These are phyloP conservation scores for Parastagonospora avenae DNA, from an alignment of 2,329 filamentous ascomycete species.

Conservation along the genomic window DNA sequence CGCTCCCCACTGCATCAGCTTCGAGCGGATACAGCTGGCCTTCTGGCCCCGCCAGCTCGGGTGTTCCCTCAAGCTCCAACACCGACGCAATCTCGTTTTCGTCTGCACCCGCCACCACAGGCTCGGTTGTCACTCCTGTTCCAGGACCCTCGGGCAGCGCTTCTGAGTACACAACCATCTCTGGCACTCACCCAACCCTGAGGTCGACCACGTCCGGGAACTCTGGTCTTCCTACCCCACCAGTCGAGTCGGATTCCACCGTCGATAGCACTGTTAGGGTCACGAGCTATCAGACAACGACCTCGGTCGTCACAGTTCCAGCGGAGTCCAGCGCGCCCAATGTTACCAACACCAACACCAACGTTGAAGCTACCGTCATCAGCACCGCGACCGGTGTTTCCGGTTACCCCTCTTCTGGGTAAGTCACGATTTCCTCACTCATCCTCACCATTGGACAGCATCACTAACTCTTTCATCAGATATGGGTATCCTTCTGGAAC, in stretches of 20 bases:
- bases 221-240: slow-evolving; percentile 8
- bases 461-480: slow-evolving; percentile 15
- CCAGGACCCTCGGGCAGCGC: not conserved
- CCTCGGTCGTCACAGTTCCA: slow-evolving; percentile 23
- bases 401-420: slow-evolving; percentile 31
- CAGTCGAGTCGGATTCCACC: slow-evolving; percentile 14
- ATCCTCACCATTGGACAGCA: not conserved
- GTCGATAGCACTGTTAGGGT: slow-evolving; percentile 27
- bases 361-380: slow-evolving; percentile 23
- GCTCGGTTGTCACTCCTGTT: not conserved
- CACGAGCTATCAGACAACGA: slow-evolving; percentile 30
- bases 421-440: slow-evolving; percentile 6
- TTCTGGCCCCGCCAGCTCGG: not conserved
- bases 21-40: not conserved
- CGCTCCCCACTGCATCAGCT: not conserved
- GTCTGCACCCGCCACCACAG: not conserved
- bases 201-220: slow-evolving; percentile 13
- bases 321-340: slow-evolving; percentile 9
- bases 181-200: slow-evolving; percentile 12
- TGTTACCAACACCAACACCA: slow-evolving; percentile 18
- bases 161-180: slow-evolving; percentile 3
- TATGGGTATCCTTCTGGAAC: slow-evolving; percentile 21
- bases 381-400: slow-evolving; percentile 24
- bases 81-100: not conserved
- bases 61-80: not conserved